These are phyloP conservation scores for Singerocomus inundabilis DNA, from an alignment of 1,284 basidiomycete species.

Conservation along the genomic window DNA sequence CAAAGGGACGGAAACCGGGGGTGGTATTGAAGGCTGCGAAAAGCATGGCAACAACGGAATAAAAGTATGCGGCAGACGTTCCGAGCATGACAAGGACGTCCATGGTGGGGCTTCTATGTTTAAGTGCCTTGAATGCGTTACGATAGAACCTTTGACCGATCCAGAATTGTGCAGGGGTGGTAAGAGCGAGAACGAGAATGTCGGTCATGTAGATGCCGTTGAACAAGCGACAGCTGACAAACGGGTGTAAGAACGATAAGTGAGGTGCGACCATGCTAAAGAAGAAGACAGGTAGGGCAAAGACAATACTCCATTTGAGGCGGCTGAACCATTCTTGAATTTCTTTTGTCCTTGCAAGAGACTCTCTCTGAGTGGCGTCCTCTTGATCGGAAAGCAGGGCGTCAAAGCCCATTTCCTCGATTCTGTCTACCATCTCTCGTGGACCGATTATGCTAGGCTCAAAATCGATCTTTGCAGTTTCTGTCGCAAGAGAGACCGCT, in stretches of 20 bases:
- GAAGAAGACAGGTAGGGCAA: conserved; percentile 93
- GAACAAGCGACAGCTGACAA: conserved; percentile 52
- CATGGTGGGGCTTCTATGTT: conserved; percentile 91
- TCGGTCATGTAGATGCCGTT: conserved; percentile 83
- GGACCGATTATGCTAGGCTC: conserved; percentile 74
- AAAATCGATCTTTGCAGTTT: conserved; percentile 74
- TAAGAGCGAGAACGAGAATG: conserved; percentile 77
- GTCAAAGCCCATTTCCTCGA: conserved; percentile 90
- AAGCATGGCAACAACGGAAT: conserved; percentile 78
- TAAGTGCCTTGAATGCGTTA: conserved; percentile 87
- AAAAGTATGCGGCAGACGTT: conserved; percentile 91
- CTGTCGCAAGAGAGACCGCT: conserved; percentile 71
- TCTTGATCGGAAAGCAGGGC: conserved; percentile 82
- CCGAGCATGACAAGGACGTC: conserved; percentile 97
- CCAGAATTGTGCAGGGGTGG: conserved; percentile 93
- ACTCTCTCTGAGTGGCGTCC: conserved; percentile 86
- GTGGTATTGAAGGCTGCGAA: conserved; percentile 63
- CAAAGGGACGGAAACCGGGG: conserved; percentile 74
- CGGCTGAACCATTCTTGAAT: conserved; percentile 87
- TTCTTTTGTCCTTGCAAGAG: conserved; percentile 90
- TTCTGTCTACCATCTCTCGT: conserved; percentile 81
- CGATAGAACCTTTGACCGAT: conserved; percentile 87
- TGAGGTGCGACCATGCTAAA: conserved; percentile 87
- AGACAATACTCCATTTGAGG: conserved; percentile 72
- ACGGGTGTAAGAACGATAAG: conserved; percentile 54